Conservation (phyloP, 768 basidiomycete genomes). For the Leccinum ochraceum region DNA sequence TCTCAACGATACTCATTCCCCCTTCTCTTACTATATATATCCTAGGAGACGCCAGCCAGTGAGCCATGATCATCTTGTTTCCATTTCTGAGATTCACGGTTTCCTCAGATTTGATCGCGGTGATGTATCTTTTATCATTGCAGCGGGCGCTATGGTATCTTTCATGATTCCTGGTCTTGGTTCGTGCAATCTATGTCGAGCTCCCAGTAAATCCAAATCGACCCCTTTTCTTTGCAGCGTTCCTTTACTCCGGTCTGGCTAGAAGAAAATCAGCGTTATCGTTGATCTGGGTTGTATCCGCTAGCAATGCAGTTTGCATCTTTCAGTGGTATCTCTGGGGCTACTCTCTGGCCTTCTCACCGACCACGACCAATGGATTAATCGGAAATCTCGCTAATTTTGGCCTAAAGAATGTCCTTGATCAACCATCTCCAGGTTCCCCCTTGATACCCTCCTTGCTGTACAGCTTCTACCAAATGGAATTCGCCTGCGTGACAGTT, state of each 20-base stretch:
- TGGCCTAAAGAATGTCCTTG: constrained; percentile 71
- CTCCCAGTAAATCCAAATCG: constrained; percentile 1
- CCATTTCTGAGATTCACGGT: constrained; percentile 9
- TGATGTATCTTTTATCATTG: constrained; percentile 69
- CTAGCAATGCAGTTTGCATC: constrained; percentile 72
- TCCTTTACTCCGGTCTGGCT: constrained; percentile 72
- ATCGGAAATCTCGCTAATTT: constrained; percentile 83
- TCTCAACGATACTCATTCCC: constrained; percentile 3
- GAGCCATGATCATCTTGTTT: constrained; percentile 14
- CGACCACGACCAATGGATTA: constrained; percentile 69
- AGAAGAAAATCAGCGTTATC: constrained; percentile 70
- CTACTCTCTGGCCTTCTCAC: constrained; percentile 84
- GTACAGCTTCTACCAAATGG: constrained; percentile 87
- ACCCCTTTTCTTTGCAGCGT: constrained; percentile 42
- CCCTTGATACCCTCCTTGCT: constrained; percentile 80
- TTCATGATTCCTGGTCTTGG: constrained; percentile 81
- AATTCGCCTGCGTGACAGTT: constrained; percentile 81
- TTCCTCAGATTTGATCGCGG: constrained; percentile 62
- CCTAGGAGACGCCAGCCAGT: constrained; percentile 30
- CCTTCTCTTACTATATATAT: constrained; percentile 5
- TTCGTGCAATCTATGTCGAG: constrained; percentile 25
- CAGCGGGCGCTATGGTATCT: constrained; percentile 70
- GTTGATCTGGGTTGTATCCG: constrained; percentile 74
- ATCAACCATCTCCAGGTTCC: constrained; percentile 73
- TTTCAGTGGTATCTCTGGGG: constrained; percentile 86